phyloP scores from a whole-genome alignment of 2,329 filamentous ascomycete genomes.

The Magnaporthiopsis rhizophila region DNA sequence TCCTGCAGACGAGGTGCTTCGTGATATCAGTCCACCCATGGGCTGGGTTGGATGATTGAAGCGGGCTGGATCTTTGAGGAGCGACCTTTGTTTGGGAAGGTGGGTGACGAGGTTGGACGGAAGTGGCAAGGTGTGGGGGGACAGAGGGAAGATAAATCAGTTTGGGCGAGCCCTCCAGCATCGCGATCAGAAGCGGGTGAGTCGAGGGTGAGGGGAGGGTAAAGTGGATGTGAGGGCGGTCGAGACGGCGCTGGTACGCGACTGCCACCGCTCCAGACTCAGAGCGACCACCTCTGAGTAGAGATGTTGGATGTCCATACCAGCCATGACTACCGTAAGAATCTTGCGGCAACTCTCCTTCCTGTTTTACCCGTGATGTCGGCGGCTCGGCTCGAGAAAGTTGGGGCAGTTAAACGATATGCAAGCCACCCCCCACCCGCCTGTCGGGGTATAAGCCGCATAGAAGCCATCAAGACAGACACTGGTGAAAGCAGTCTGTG shows the following conservation, averaged over 20 bases:
- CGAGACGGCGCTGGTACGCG: too few relatives aligned
- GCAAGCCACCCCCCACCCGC: background rate
- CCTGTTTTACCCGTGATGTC: background rate
- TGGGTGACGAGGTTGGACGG: background rate
- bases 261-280: background rate
- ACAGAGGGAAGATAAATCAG: background rate
- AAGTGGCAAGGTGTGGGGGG: too few relatives aligned
- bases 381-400: background rate
- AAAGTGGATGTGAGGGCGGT: background rate
- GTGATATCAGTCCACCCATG: background rate
- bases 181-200: background rate
- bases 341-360: background rate
- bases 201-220: background rate
- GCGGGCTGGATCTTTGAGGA: background rate
- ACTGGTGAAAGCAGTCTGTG: too few relatives aligned
- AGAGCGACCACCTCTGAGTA: background rate
- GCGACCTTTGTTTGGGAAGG: background rate
- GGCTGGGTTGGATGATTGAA: background rate
- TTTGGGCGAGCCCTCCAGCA: background rate
- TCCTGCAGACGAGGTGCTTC: background rate
- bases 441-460: background rate
- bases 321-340: background rate
- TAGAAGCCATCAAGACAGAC: background rate
- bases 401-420: background rate
- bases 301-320: background rate